Percentiles rank a stretch among this genome's conserved stretches.
These are phyloP conservation scores for Diaporthe sp. DNA, from an alignment of 2,329 filamentous ascomycete genomes.

Conservation along the genomic window DNA sequence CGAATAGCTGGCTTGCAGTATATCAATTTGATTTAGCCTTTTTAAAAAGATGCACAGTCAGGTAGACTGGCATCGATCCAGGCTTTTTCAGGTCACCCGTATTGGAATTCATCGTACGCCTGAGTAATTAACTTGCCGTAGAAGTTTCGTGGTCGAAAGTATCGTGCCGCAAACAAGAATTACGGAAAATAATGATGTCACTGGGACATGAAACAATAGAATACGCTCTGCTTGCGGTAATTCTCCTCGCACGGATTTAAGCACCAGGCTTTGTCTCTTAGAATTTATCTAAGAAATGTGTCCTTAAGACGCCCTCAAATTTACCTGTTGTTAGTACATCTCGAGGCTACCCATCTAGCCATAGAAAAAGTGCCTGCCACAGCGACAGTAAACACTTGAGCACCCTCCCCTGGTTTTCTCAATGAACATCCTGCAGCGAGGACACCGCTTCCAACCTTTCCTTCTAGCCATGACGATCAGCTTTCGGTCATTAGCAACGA, in stretches of 20 bases:
- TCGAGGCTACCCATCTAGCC: background rate
- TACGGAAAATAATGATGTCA: background rate
- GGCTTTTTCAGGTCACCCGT: no score
- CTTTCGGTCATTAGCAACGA: slow-evolving; percentile 25
- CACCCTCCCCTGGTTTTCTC: slow-evolving; percentile 30
- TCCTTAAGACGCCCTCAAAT: background rate
- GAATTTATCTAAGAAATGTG: background rate
- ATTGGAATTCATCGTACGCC: background rate
- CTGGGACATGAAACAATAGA: rapidly evolving
- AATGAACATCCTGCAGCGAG: slow-evolving; percentile 20
- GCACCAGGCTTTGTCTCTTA: background rate
- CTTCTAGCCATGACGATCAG: slow-evolving; percentile 20
- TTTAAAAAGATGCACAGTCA: no score
- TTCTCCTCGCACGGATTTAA: no score
- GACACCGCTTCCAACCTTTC: slow-evolving; percentile 32
- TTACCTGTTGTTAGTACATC: background rate
- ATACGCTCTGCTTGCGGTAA: background rate
- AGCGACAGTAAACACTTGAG: slow-evolving; percentile 28
- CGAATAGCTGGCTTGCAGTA: background rate
- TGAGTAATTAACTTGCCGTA: no score
- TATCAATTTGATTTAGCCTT: background rate
- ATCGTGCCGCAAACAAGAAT: background rate
- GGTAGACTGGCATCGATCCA: no score
- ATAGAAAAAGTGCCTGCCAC: slow-evolving; percentile 30
- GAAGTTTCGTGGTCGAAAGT: background rate